Evolutionary conservation across 2,329 filamentous ascomycete species (phyloP), one percentile per base, ranked within the genome.

Genomic region (Neofusicoccum parvum): DNA sequence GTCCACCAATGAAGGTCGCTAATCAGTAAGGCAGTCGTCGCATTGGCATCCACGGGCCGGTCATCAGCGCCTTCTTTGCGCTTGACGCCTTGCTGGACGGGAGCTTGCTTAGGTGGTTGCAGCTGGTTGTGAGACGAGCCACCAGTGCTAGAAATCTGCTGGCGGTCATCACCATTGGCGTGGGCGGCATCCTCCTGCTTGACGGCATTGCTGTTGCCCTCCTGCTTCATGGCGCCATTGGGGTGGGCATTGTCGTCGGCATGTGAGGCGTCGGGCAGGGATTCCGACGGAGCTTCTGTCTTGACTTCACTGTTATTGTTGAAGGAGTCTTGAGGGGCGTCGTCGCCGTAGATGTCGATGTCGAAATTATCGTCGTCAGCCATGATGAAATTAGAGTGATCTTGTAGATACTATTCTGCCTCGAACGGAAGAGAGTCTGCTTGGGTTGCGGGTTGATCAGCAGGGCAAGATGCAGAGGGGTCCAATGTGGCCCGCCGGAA

Each of bases 1-100:
- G 89, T 94, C 94, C 94, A 98, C 95, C 95, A 99, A 77, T 92
- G 91, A 10, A 99, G 83, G 58, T 98, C 95, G 2, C 92, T 94
- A 63, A 98, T 87, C 76, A 96, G 88, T 36, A 98, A 80, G 0
- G 94, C 93, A 27, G 88, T 83, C 5, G 86, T 88, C 2, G 88
- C 88, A 68, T 85, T 84, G 1, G 84, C 83, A 66, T 89, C 87
- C 5, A 83, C 75, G 1, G 81, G 82, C 27, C 85, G 80, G 62
- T 87, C 85, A 48, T 81, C 75, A 20, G 76, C 81, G 20, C 80
- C 82, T 67, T 87, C 85, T 74, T 90, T 89, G 65, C 88, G 85
- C 74, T 90, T 90, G 53, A 82, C 80, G 43, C 86, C 86, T 71
- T 88, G 86, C 66, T 83, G 83, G 50, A 80, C 80, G 27, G 80